Conservation (phyloP, 805 yeast species). For the Hanseniaspora jakobsenii region DNA sequence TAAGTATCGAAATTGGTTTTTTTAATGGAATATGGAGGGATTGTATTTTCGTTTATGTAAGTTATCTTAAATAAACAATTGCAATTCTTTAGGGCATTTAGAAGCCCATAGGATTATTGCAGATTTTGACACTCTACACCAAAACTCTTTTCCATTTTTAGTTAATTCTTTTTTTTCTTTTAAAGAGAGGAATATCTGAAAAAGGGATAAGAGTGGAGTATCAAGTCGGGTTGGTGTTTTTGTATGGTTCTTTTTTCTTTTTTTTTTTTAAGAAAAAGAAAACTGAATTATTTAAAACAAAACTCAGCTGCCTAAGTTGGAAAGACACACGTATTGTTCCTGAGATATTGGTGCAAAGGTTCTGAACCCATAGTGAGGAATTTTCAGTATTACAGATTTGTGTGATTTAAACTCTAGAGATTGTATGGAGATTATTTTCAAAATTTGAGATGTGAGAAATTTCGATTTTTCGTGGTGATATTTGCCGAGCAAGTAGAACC, state of each 20-base stretch:
- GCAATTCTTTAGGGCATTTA: not conserved
- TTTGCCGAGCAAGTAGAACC: no score
- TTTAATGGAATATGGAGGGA: not conserved
- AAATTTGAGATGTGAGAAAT: no score
- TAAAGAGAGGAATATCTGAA: not conserved
- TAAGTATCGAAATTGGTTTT: not conserved
- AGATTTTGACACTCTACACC: not conserved
- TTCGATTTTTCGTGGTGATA: no score
- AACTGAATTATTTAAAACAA: no score
- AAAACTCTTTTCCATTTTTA: not conserved
- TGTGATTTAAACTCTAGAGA: no score
- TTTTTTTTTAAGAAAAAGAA: not conserved
- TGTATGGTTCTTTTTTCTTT: not conserved
- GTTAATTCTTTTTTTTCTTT: not conserved
- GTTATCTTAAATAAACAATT: not conserved
- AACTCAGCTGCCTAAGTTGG: slow-evolving; percentile 12
- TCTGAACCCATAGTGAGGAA: no score
- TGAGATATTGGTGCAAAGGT: slow-evolving; percentile 8
- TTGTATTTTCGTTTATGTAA: not conserved
- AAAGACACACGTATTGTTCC: slow-evolving; percentile 4
- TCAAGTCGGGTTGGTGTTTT: not conserved
- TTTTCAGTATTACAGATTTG: no score
- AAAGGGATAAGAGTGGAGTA: no score
- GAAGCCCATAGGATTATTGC: slow-evolving; percentile 5
- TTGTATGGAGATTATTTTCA: no score